Conservation (phyloP, 2,329 filamentous ascomycete genomes). For the Xenoacremonium recifei region DNA sequence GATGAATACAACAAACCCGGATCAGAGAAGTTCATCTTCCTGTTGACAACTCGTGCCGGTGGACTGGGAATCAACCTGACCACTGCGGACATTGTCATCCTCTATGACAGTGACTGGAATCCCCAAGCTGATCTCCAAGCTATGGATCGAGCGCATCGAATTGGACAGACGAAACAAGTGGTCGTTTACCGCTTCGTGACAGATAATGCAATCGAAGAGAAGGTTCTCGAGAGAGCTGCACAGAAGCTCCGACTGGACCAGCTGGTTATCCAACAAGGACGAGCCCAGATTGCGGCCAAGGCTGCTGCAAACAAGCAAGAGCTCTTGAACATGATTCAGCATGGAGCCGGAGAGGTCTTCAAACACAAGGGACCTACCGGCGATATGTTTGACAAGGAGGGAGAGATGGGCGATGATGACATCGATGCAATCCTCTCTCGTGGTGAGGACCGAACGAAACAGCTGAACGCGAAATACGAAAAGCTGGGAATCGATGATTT, state of each 20-base stretch:
- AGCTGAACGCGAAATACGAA: conserved; percentile 92
- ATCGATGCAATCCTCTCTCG: conserved; percentile 85
- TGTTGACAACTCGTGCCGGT: conserved; percentile 92
- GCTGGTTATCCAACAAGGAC: conserved; percentile 95
- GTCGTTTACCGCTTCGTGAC: conserved; percentile 96
- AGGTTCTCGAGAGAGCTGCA: conserved; percentile 92
- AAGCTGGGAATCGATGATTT: conserved; percentile 95
- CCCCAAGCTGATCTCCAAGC: conserved; percentile 97
- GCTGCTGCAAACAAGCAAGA: conserved; percentile 95
- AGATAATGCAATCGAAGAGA: conserved; percentile 97
- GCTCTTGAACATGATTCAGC: conserved; percentile 95
- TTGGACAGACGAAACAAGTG: conserved; percentile 97
- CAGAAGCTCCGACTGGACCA: conserved; percentile 96
- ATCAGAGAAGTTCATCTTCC: conserved; percentile 95
- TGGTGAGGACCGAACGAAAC: conserved; percentile 84
- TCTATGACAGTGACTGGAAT: conserved; percentile 99
- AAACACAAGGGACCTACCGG: conserved; percentile 67
- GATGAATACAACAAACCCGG: conserved; percentile 97
- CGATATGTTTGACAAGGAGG: conserved; percentile 55
- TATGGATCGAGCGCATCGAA: conserved; percentile 98
- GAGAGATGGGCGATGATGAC: conserved; percentile 77
- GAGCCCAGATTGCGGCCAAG: conserved; percentile 86
- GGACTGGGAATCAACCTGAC: conserved; percentile 97
- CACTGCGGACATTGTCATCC: conserved; percentile 88
- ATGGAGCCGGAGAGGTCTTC: conserved; percentile 95